Conservation (phyloP, 2,329 filamentous ascomycete species). For the Aureobasidium sp. region DNA sequence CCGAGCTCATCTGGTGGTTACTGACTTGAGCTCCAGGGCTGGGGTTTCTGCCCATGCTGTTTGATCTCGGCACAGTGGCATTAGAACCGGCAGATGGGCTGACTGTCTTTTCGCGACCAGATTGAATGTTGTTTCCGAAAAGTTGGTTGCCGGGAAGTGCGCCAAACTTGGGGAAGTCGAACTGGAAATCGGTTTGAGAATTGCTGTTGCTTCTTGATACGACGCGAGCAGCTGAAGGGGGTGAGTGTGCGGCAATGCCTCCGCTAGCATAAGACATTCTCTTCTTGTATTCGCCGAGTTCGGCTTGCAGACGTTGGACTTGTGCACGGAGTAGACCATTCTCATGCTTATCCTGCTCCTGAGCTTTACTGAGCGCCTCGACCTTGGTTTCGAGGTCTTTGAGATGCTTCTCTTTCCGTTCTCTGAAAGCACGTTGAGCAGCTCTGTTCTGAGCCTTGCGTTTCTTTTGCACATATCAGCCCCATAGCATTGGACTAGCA, state of each 20-base stretch:
- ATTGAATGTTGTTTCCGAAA: constrained; percentile 29
- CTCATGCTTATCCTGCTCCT: constrained; percentile 74
- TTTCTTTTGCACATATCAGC: constrained; percentile 51
- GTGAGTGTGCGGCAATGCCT: constrained; percentile 39
- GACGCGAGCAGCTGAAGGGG: constrained; percentile 26
- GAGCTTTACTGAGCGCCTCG: constrained; percentile 66
- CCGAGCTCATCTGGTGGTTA: constrained; percentile 2
- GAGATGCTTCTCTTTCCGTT: constrained; percentile 87
- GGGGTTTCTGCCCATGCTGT: constrained; percentile 8
- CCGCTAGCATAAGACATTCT: constrained; percentile 58
- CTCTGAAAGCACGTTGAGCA: constrained; percentile 85
- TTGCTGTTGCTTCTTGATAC: constrained; percentile 25
- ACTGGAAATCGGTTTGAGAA: constrained; percentile 71
- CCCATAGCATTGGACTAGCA: neutral
- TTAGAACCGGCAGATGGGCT: neutral
- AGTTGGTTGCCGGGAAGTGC: constrained; percentile 54
- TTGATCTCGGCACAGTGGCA: neutral
- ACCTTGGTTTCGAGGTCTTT: constrained; percentile 73
- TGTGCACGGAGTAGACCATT: constrained; percentile 79
- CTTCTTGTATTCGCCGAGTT: constrained; percentile 87
- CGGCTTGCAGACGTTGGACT: constrained; percentile 76
- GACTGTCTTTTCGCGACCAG: constrained; percentile 8
- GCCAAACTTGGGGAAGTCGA: constrained; percentile 94
- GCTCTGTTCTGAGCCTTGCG: constrained; percentile 93
- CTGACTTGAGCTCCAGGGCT: constrained; percentile 4